phyloP scores from a whole-genome alignment of 192 early-diverging fungal genomes.

The Geranomyces michiganensis region DNA sequence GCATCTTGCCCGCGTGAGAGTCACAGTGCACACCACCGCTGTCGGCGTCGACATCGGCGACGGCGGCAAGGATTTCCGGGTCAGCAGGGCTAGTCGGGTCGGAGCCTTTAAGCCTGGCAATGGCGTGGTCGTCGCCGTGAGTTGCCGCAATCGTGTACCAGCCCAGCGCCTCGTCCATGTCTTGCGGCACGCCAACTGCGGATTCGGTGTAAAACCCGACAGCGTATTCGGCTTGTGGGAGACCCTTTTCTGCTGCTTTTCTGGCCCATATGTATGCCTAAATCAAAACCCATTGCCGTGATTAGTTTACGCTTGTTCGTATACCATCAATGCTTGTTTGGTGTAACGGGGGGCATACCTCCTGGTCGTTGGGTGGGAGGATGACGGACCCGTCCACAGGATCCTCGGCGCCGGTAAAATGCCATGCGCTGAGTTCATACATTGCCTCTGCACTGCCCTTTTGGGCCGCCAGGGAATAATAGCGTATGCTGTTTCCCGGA shows the following conservation, averaged over 20 bases:
- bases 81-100: slow-evolving; percentile 16
- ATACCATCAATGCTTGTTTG: too few species aligned
- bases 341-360: too few species aligned
- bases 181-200: slow-evolving; percentile 11
- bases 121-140: slow-evolving; percentile 18
- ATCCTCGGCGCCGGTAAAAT: slow-evolving; percentile 24
- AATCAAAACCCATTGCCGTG: too few species aligned
- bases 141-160: slow-evolving; percentile 19
- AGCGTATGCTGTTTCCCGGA: neutral
- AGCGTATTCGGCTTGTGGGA: slow-evolving; percentile 19
- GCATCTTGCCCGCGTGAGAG: neutral
- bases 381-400: neutral
- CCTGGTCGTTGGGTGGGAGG: slow-evolving; percentile 8
- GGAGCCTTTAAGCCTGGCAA: slow-evolving; percentile 14
- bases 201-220: slow-evolving; percentile 17
- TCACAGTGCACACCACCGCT: neutral
- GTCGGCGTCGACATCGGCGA: neutral
- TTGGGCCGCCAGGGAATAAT: slow-evolving; percentile 3
- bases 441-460: slow-evolving; percentile 23
- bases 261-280: slow-evolving; percentile 22
- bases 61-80: slow-evolving; percentile 15
- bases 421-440: slow-evolving; percentile 23
- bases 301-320: too few species aligned
- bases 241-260: slow-evolving; percentile 16
- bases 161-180: slow-evolving; percentile 19